Evolutionary conservation across 164 flowering plant species (phyloP).

Genomic region (Kalanchoe fedtschenkoi): DNA sequence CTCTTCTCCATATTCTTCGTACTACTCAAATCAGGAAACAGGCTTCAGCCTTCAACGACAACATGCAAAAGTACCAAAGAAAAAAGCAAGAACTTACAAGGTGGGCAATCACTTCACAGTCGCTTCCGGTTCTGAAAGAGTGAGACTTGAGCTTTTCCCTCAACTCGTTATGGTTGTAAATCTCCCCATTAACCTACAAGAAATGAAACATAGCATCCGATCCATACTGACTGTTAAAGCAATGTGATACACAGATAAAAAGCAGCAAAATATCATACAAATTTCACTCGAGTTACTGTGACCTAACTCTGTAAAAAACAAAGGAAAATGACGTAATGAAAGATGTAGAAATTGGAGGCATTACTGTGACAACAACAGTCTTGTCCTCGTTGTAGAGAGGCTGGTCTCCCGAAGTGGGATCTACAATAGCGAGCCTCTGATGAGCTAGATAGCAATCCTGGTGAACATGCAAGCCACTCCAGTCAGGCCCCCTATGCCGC

Average conservation of each 20-base stretch:
- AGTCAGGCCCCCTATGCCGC: constrained; percentile 89
- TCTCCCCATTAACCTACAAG: constrained; percentile 84
- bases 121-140: constrained; percentile 79
- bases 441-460: constrained; percentile 79
- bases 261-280: not conserved
- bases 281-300: not conserved
- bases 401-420: constrained; percentile 94
- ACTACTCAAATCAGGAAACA: constrained; percentile 28
- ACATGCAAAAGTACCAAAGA: not conserved
- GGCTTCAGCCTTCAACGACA: not conserved
- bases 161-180: constrained; percentile 75
- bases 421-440: constrained; percentile 81
- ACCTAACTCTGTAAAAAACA: too few relatives aligned
- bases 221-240: not conserved
- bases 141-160: constrained; percentile 55
- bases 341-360: not conserved
- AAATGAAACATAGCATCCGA: not conserved
- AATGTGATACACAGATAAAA: not conserved
- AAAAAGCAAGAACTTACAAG: constrained; percentile 49
- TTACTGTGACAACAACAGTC: constrained; percentile 76
- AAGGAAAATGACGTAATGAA: too few relatives aligned
- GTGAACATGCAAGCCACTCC: constrained; percentile 86
- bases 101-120: constrained; percentile 97
- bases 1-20: constrained; percentile 89
- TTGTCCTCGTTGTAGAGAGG: constrained; percentile 91